A percentile compares a stretch with the other conserved stretches of the same genome.
These are phyloP conservation scores for Lodderomyces theae DNA, from an alignment of 1,139 yeast genomes.

Conservation along the genomic window DNA sequence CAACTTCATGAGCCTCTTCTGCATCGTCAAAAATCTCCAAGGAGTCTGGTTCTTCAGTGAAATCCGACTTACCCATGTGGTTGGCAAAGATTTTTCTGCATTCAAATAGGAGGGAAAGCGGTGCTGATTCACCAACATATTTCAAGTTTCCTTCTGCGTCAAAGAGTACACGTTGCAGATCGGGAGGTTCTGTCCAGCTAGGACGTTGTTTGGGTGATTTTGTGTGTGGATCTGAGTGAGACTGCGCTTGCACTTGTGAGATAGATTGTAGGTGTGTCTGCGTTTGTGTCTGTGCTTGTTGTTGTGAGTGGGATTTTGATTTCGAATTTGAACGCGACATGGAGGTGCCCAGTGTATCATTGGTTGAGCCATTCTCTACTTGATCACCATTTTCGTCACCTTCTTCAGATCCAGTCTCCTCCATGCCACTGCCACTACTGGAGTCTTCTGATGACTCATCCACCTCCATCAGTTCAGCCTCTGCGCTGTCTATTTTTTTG, in stretches of 20 bases:
- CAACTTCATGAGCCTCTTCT: constrained; percentile 12
- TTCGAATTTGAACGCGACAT: background rate
- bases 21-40: constrained; percentile 13
- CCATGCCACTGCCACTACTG: background rate
- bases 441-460: background rate
- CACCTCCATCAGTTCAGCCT: background rate
- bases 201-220: background rate
- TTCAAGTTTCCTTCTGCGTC: constrained; percentile 19
- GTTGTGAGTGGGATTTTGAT: background rate
- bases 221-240: background rate
- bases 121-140: constrained; percentile 26
- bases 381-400: background rate
- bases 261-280: background rate
- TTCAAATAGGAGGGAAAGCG: constrained; percentile 23
- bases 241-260: background rate
- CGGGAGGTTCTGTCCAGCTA: constrained; percentile 3
- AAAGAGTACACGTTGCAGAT: constrained; percentile 11
- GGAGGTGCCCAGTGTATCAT: background rate
- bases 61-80: constrained; percentile 13
- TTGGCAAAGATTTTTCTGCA: constrained; percentile 21
- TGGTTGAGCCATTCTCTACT: background rate
- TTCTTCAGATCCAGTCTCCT: background rate
- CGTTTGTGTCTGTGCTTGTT: background rate
- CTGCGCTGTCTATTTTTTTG: background rate
- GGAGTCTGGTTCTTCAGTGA: constrained; percentile 10